These are phyloP conservation scores for Solanum virginianum DNA, from an alignment of 257 asterid genomes.

Conservation along the genomic window DNA sequence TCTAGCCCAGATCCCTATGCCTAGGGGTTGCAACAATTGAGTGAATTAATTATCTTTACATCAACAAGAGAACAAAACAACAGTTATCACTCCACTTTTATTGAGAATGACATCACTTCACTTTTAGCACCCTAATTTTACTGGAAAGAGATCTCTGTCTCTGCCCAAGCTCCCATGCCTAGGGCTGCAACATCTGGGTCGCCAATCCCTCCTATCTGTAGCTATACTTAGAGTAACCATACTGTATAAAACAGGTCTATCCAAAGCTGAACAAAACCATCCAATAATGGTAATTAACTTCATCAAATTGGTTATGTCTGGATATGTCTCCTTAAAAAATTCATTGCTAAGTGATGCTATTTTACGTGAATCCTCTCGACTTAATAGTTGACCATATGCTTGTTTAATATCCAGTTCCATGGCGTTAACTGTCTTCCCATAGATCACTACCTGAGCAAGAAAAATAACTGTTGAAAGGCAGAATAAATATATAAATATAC, in stretches of 20 bases:
- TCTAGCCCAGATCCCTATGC: neutral
- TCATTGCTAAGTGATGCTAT: no score
- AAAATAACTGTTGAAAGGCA: neutral
- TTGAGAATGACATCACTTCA: neutral
- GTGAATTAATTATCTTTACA: neutral
- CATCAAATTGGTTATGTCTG: no score
- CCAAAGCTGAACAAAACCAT: no score
- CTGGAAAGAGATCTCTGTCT: neutral
- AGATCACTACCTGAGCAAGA: neutral
- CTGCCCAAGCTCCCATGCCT: neutral
- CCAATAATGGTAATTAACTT: no score
- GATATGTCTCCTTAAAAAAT: no score
- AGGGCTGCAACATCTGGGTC: neutral
- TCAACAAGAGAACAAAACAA: neutral
- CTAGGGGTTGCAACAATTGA: neutral
- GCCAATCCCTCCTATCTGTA: no score
- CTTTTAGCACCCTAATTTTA: neutral
- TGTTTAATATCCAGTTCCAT: no score
- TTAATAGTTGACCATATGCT: no score
- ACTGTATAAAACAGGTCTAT: no score
- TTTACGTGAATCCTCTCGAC: no score
- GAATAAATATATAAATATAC: neutral
- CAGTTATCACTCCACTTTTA: neutral
- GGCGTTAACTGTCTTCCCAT: no score
- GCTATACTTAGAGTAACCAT: no score